Evolutionary conservation across 257 asterid species (phyloP).

Genomic region (Agastache rugosa): DNA sequence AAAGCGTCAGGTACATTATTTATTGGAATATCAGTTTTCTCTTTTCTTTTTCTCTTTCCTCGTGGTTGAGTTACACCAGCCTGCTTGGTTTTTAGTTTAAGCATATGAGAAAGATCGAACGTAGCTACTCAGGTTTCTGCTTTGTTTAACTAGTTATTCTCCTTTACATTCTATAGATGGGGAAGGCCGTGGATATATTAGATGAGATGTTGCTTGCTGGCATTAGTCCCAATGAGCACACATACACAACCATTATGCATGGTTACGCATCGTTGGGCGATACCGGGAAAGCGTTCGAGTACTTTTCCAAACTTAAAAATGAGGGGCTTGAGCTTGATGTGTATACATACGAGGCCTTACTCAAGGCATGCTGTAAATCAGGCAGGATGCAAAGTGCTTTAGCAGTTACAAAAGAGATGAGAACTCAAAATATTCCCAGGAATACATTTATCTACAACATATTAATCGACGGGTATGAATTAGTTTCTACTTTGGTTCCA

Average conservation of each 20-base stretch:
- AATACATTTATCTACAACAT: slow-evolving; percentile 93
- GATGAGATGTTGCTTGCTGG: slow-evolving; percentile 93
- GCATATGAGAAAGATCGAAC: not conserved
- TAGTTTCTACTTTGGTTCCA: slow-evolving; percentile 10
- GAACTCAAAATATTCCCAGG: slow-evolving; percentile 70
- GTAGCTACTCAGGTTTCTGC: slow-evolving; percentile 12
- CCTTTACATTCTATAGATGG: slow-evolving; percentile 65
- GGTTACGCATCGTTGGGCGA: slow-evolving; percentile 99
- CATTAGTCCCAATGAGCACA: slow-evolving; percentile 81
- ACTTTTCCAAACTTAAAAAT: slow-evolving; percentile 74
- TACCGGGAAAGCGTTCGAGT: slow-evolving; percentile 90
- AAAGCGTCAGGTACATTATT: slow-evolving; percentile 71
- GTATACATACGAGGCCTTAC: slow-evolving; percentile 88
- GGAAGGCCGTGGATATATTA: slow-evolving; percentile 74
- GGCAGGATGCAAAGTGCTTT: slow-evolving; percentile 99
- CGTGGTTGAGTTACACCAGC: too few relatives aligned
- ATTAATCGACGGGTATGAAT: slow-evolving; percentile 85
- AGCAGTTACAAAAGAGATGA: slow-evolving; percentile 96
- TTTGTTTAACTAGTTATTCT: not conserved
- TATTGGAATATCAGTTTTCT: slow-evolving; percentile 11
- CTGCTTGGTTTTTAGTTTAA: not conserved
- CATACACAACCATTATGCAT: slow-evolving; percentile 93
- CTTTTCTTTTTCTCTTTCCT: too few relatives aligned
- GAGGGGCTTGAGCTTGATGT: slow-evolving; percentile 95
- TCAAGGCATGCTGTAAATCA: slow-evolving; percentile 97